Conservation (phyloP, 352 stramenopile species). For the Phytophthora sojae region DNA sequence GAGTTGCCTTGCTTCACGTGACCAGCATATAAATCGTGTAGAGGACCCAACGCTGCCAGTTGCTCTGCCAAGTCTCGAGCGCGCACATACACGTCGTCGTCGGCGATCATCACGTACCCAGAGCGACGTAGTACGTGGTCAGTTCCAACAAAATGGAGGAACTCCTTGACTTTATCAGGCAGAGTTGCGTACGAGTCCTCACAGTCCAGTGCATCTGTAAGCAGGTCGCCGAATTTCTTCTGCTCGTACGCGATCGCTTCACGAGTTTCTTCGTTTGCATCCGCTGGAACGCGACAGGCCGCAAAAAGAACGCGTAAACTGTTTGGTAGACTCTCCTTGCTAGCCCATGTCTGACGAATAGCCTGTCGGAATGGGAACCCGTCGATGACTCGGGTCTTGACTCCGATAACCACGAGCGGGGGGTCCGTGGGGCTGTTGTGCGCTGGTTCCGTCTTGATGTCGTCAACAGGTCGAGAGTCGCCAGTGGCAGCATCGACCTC, state of each 20-base stretch:
- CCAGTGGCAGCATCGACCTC: conserved; percentile 32
- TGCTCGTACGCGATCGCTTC: conserved; percentile 48
- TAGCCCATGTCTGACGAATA: conserved; percentile 53
- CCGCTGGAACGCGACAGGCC: conserved; percentile 28
- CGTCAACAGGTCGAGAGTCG: background rate
- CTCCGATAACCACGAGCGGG: conserved; percentile 41
- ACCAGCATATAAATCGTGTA: conserved; percentile 39
- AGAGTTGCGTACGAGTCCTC: conserved; percentile 62
- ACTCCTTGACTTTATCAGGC: conserved; percentile 66
- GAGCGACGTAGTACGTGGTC: conserved; percentile 28
- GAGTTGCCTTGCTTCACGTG: conserved; percentile 31
- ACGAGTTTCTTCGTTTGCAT: conserved; percentile 16
- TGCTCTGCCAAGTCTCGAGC: conserved; percentile 22
- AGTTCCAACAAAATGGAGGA: conserved; percentile 49
- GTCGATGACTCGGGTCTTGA: conserved; percentile 50
- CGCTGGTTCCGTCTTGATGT: background rate
- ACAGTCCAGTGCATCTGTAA: conserved; percentile 58
- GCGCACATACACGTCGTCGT: conserved; percentile 65
- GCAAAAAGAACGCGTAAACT: conserved; percentile 40
- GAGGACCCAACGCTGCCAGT: conserved; percentile 13
- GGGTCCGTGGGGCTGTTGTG: conserved; percentile 16
- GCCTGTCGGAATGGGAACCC: conserved; percentile 48
- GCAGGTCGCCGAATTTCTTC: conserved; percentile 42
- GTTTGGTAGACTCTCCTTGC: conserved; percentile 9
- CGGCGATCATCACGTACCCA: conserved; percentile 61